phyloP scores from a whole-genome alignment of 257 asterid species.

The Solanum paucissectum region DNA sequence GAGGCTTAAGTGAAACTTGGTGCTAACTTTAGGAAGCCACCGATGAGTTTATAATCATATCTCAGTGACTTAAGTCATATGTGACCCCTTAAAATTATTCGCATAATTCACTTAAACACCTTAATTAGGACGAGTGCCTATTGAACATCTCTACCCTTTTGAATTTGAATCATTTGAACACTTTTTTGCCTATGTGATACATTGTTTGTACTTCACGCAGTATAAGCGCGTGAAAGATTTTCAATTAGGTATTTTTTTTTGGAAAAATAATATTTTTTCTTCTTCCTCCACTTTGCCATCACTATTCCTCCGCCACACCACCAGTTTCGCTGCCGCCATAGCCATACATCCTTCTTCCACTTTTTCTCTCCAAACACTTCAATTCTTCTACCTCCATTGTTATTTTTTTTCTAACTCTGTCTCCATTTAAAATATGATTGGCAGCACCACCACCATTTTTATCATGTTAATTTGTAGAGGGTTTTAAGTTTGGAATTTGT shows the following conservation, averaged over 20 bases:
- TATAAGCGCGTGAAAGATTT: too few relatives aligned
- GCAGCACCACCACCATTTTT: background rate
- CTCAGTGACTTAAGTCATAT: background rate
- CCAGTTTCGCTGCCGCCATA: too few relatives aligned
- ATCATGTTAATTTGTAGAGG: too few relatives aligned
- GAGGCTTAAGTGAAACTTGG: too few relatives aligned
- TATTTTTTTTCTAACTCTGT: too few relatives aligned
- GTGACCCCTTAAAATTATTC: accelerated
- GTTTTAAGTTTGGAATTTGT: background rate
- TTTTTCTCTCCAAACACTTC: background rate
- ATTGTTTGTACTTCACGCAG: too few relatives aligned
- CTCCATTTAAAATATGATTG: background rate
- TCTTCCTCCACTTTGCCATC: background rate
- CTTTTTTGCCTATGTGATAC: background rate
- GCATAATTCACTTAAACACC: too few relatives aligned
- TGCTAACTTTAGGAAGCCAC: too few relatives aligned
- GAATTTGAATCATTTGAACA: background rate
- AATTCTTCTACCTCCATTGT: background rate
- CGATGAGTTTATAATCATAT: too few relatives aligned
- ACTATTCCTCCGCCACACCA: background rate
- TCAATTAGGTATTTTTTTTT: too few relatives aligned
- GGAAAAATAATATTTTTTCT: background rate
- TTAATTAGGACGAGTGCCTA: accelerated
- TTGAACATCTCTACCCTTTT: background rate
- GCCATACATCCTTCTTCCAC: too few relatives aligned